Evolutionary conservation across 2,329 filamentous ascomycete species (phyloP).

Genomic region (Venturiaceae sp.): DNA sequence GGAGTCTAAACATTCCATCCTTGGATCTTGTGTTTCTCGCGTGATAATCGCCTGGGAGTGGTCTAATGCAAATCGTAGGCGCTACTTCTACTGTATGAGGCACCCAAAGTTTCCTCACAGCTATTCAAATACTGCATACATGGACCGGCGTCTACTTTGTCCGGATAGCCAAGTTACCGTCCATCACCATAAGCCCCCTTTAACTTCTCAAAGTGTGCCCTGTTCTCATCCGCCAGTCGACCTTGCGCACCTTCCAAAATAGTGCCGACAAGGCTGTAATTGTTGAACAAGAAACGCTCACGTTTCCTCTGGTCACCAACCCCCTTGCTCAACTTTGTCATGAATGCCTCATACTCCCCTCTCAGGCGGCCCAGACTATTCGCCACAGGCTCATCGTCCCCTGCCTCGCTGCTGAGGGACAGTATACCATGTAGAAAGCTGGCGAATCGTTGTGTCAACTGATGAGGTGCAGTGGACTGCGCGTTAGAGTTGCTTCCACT

Average conservation of each 20-base stretch:
- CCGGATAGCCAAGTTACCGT: neutral
- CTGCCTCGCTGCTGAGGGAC: slow-evolving; percentile 74
- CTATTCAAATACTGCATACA: too few relatives aligned
- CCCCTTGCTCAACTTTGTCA: slow-evolving; percentile 63
- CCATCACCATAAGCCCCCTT: slow-evolving; percentile 20
- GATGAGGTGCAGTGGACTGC: slow-evolving; percentile 75
- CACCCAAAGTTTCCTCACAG: too few relatives aligned
- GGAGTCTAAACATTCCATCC: too few relatives aligned
- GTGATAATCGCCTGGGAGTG: too few relatives aligned
- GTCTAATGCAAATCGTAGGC: too few relatives aligned
- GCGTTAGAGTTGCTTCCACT: slow-evolving; percentile 40
- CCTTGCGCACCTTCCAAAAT: slow-evolving; percentile 68
- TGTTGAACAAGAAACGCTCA: slow-evolving; percentile 87
- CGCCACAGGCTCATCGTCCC: slow-evolving; percentile 86
- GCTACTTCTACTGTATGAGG: too few relatives aligned
- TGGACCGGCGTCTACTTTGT: too few relatives aligned
- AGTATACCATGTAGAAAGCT: slow-evolving; percentile 84
- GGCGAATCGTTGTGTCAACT: slow-evolving; percentile 89
- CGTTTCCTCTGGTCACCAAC: slow-evolving; percentile 72
- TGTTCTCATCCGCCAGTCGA: slow-evolving; percentile 65
- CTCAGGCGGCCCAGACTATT: slow-evolving; percentile 69
- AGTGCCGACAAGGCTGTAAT: slow-evolving; percentile 88
- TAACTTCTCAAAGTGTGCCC: slow-evolving; percentile 61
- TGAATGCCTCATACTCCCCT: slow-evolving; percentile 72
- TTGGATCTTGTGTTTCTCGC: too few relatives aligned